Evolutionary conservation across 2,329 filamentous ascomycete genomes (phyloP).

Genomic region (Talaromyces sp.): DNA sequence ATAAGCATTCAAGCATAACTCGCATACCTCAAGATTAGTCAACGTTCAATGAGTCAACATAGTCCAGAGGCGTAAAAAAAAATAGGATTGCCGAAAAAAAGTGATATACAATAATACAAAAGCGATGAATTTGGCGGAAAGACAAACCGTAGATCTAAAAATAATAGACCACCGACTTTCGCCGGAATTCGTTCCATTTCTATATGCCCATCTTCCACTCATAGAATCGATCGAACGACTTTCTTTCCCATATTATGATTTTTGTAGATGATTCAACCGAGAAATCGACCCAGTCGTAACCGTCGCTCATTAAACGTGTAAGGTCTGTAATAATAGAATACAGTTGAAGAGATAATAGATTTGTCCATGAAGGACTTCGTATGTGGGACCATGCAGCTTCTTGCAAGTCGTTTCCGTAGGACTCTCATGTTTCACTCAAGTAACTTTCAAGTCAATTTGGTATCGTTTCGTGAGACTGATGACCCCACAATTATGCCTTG

Average conservation of each 20-base stretch:
- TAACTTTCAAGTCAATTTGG: neutral
- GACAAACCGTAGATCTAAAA: neutral
- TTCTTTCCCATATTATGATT: constrained; percentile 6
- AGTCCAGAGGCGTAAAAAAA: neutral
- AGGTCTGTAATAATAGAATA: constrained; percentile 16
- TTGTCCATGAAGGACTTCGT: neutral
- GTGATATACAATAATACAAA: constrained; percentile 7
- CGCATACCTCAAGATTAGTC: neutral
- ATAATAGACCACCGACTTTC: neutral
- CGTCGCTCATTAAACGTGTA: constrained; percentile 19
- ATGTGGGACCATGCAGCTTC: neutral
- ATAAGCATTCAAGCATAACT: neutral
- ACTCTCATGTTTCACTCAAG: neutral
- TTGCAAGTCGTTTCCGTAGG: neutral
- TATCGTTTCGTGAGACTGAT: neutral
- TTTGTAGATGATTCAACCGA: constrained; percentile 8
- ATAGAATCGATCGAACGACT: neutral
- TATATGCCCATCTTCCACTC: neutral
- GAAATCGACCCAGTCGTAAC: constrained; percentile 14
- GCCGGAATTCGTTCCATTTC: neutral
- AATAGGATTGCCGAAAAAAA: neutral
- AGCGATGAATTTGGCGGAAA: neutral
- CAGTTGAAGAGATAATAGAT: constrained; percentile 14
- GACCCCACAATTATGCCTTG: constrained; percentile 41
- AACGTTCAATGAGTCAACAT: neutral